Base-by-base conservation (phyloP, 345 rosid genomes). In the Citrus australasica region DNA sequence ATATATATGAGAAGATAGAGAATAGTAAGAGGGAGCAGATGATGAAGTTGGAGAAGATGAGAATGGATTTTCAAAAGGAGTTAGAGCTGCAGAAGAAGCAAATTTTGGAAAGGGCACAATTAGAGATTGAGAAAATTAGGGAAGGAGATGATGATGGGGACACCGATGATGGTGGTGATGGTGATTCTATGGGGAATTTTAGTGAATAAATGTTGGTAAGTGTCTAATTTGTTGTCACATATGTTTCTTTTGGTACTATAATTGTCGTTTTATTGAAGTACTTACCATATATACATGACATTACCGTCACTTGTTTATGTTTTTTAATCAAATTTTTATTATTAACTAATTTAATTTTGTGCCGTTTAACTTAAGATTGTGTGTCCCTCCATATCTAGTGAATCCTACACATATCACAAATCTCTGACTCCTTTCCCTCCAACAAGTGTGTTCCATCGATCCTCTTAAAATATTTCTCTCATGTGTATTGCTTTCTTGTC, bases 1-100 rank as follows among this genome's bases (percentile, higher is more conserved):
- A 84, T 84, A 84, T 89, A 60, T 87, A 87, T 63, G 90, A 87
- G 86, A 87, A 83, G 86, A 89, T 87, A 25, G 92, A 89, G 86
- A 80, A 67, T 68, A 85, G 85, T 84, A 89, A 87, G 81, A 87
- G 89, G 82, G 85, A 84, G 63, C 90, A 87, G 85, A 87, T 89
- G 92, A 59, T 82, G 87, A 89, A 89, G 71, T 73, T 89, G 82
- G 89, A 82, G 80, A 83, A 77, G 85, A 87, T 89, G 92, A 79
- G 84, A 68, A 75, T 76, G 7, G 89, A 87, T 6, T 87, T 89
- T 68, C 76, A 86, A 70, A 82, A 70, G 65, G 90, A 87, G 65
- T 74, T 87, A 83, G 92, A 89, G 77, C 51, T 83, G 74, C 92
- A 89, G 84, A 89, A 89, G 84, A 84, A 84, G 77, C 83, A 87